Base-by-base conservation (phyloP, 192 early-diverging fungal species). In the Linnemannia exigua region DNA sequence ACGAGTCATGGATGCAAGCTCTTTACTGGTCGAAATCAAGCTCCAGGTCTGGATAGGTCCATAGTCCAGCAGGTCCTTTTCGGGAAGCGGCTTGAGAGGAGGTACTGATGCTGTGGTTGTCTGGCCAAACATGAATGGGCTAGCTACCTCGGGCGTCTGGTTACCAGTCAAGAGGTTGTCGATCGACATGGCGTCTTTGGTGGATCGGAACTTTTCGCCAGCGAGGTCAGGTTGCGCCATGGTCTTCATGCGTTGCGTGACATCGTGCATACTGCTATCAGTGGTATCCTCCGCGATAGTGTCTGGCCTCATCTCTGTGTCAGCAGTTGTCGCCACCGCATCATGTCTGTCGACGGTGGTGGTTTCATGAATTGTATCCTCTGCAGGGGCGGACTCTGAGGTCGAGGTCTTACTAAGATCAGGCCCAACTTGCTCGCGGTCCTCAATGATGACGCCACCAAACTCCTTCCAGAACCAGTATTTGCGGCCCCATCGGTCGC, bases 381-480 rank as follows among this genome's bases (percentile, higher is more conserved):
- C 58, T 25, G 14, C 31, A n/a, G 17, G 28, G 15, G 31, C 36
- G 17, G 38, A 46, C 46, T 17, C 31, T 14, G n/a, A 44, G 46
- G 12, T 67, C 11, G 38, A 51, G 7, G 17, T 17, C 9, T 72
- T 28, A 3, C 63, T 58, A 2, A 67, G 1, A 17, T 76, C 72
- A 0, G 84, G 84, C 0, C 66, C 84, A 17, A 86, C 70, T 50
- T 80, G 79, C 8, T 44, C 74, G n/a, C 84, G 73, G 38, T 86
- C 84, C 35, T 86, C 84, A 17, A 86, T 66, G 46, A 86, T 79
- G 11, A 86, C 77, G 50, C 84, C 84, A 15, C 84, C 84, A 67
- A 86, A 86, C 20, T 86, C 63, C 31, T 41, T 86, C 84, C 84
- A 86, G 75, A 86, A 80, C 84, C 84, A 86, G 46, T 80, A 86